Evolutionary conservation across 2,329 filamentous ascomycete species (phyloP).

Genomic region (Exophiala bonariae): DNA sequence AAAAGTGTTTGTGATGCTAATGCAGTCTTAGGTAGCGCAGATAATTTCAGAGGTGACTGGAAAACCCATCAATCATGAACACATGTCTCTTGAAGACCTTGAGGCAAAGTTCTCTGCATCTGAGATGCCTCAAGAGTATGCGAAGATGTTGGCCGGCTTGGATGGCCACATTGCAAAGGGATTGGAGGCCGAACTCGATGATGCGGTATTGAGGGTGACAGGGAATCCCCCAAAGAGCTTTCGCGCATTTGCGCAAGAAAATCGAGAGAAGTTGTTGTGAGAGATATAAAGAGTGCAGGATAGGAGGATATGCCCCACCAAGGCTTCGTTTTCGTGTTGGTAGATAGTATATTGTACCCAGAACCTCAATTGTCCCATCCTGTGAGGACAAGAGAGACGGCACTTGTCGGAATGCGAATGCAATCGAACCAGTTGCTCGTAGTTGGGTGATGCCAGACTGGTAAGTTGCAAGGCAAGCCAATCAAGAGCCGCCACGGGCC

Average conservation of each 20-base stretch:
- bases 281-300: neutral
- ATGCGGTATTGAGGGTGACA: slow-evolving; percentile 36
- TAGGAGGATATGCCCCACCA: too few relatives aligned
- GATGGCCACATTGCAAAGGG: slow-evolving; percentile 34
- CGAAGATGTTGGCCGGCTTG: slow-evolving; percentile 34
- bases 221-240: slow-evolving; percentile 35
- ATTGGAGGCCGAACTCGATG: slow-evolving; percentile 37
- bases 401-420: too few relatives aligned
- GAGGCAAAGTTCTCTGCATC: neutral
- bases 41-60: neutral
- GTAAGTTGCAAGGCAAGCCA: too few relatives aligned
- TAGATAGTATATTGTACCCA: too few relatives aligned
- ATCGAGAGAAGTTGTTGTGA: neutral
- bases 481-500: too few relatives aligned
- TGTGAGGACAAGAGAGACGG: too few relatives aligned
- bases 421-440: too few relatives aligned
- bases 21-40: neutral
- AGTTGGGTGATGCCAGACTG: too few relatives aligned
- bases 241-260: slow-evolving; percentile 12
- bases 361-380: too few relatives aligned
- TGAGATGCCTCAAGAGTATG: slow-evolving; percentile 18
- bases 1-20: neutral
- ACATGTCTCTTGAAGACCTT: neutral
- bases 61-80: slow-evolving; percentile 3
- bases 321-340: too few relatives aligned